These are phyloP conservation scores for Aquilaria malaccensis DNA, from an alignment of 345 rosid species.

Conservation along the genomic window DNA sequence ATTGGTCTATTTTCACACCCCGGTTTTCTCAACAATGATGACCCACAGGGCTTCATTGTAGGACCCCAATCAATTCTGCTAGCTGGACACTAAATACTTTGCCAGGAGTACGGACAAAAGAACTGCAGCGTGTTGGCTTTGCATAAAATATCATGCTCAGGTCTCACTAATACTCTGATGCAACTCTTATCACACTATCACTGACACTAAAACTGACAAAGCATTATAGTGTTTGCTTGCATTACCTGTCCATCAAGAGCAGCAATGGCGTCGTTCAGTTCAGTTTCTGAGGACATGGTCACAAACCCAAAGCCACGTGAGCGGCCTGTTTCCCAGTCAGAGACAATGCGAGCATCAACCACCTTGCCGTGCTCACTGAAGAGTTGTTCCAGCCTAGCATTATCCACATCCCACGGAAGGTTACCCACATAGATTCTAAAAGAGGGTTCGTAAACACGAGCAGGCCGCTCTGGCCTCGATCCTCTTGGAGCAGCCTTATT, in stretches of 20 bases:
- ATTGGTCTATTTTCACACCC: no score
- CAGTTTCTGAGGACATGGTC: conserved; percentile 62
- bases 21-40: no score
- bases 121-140: no score
- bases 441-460: conserved; percentile 44
- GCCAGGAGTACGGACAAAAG: no score
- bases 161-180: no score
- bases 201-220: no score
- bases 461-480: conserved; percentile 52
- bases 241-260: conserved; percentile 92
- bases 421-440: conserved; percentile 74
- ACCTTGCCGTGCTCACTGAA: conserved; percentile 93
- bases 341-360: conserved; percentile 65
- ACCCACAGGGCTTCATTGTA: no score
- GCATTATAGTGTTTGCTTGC: neutral
- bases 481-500: conserved; percentile 90
- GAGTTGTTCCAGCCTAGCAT: conserved; percentile 64
- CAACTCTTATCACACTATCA: no score
- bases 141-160: no score
- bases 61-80: no score
- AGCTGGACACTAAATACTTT: no score
- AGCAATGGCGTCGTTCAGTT: conserved; percentile 81
- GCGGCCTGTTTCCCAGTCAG: conserved; percentile 83
- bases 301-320: conserved; percentile 98
- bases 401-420: conserved; percentile 81